Percentiles rank a stretch among this genome's conserved stretches.
phyloP scores from a whole-genome alignment of 2,329 filamentous ascomycete species.

The Epicoccum sorghinum region DNA sequence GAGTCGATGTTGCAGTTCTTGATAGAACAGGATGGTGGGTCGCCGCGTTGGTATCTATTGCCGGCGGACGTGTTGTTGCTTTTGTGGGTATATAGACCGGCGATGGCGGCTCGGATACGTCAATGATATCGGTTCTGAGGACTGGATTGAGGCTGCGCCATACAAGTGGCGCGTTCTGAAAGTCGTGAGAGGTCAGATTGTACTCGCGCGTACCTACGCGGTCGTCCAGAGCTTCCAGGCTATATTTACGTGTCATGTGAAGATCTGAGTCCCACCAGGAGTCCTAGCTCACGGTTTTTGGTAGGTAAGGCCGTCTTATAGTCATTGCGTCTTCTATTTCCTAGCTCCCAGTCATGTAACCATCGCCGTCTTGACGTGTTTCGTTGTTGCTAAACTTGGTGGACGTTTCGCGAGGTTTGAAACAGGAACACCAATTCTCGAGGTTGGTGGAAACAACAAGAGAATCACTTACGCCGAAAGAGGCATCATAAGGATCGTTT shows the following conservation, averaged over 20 bases:
- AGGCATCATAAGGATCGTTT: not conserved
- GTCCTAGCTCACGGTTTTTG: constrained; percentile 6
- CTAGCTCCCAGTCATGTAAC: constrained; percentile 14
- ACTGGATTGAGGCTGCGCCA: constrained; percentile 4
- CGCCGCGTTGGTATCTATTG: not conserved
- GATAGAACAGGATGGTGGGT: constrained; percentile 2
- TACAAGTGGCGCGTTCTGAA: constrained; percentile 8
- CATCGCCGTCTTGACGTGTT: constrained; percentile 12
- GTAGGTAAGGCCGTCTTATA: constrained; percentile 13
- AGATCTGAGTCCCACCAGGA: constrained; percentile 9
- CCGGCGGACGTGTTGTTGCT: not conserved
- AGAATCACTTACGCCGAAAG: not conserved
- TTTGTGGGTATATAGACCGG: constrained; percentile 14
- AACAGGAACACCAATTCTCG: constrained; percentile 1
- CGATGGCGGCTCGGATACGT: constrained; percentile 11
- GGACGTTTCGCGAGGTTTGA: not conserved
- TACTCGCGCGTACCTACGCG: constrained; percentile 13
- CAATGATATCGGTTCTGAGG: not conserved
- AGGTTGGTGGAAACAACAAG: not conserved
- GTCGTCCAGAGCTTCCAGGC: constrained; percentile 13
- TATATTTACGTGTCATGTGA: constrained; percentile 15
- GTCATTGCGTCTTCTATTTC: constrained; percentile 1
- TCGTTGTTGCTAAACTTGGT: constrained; percentile 15
- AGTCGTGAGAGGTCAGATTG: constrained; percentile 5
- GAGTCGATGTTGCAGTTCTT: constrained; percentile 8